phyloP scores from a whole-genome alignment of 2,329 filamentous ascomycete species.

The Shiraia sp. region DNA sequence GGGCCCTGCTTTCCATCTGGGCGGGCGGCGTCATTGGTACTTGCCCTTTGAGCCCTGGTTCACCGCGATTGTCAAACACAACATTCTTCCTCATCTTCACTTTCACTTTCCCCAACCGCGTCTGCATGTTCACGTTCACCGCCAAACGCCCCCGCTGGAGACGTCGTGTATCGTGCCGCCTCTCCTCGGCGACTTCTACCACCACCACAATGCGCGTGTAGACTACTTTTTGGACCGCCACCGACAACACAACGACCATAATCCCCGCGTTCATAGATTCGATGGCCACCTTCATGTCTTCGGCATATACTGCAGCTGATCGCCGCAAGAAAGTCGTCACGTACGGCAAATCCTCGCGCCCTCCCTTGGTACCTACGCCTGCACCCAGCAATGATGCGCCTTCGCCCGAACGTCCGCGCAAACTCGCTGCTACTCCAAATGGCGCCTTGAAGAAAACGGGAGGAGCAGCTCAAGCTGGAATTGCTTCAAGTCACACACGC shows the following conservation, averaged over 20 bases:
- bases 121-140: slow-evolving; percentile 2
- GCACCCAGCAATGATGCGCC: slow-evolving; percentile 27
- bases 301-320: slow-evolving; percentile 33
- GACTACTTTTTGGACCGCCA: slow-evolving; percentile 6
- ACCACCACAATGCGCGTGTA: slow-evolving; percentile 27
- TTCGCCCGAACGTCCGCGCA: slow-evolving; percentile 41
- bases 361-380: slow-evolving; percentile 14
- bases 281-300: slow-evolving; percentile 33
- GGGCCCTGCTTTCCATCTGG: slow-evolving; percentile 18
- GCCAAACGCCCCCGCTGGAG: not conserved
- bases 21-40: slow-evolving; percentile 25
- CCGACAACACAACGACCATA: slow-evolving; percentile 12
- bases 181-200: not conserved
- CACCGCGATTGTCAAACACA: slow-evolving; percentile 10
- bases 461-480: slow-evolving; percentile 5
- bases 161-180: not conserved
- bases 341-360: slow-evolving; percentile 44
- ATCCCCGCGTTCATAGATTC: slow-evolving; percentile 1
- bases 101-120: slow-evolving; percentile 7
- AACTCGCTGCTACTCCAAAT: slow-evolving; percentile 13
- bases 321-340: slow-evolving; percentile 45
- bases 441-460: slow-evolving; percentile 12
- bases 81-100: not conserved
- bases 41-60: no score
- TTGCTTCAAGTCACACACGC: slow-evolving; percentile 5